A percentile compares a stretch with the other conserved stretches of the same genome.
These are phyloP conservation scores for Leccinum arenicola DNA, from an alignment of 768 basidiomycete genomes.

Conservation along the genomic window DNA sequence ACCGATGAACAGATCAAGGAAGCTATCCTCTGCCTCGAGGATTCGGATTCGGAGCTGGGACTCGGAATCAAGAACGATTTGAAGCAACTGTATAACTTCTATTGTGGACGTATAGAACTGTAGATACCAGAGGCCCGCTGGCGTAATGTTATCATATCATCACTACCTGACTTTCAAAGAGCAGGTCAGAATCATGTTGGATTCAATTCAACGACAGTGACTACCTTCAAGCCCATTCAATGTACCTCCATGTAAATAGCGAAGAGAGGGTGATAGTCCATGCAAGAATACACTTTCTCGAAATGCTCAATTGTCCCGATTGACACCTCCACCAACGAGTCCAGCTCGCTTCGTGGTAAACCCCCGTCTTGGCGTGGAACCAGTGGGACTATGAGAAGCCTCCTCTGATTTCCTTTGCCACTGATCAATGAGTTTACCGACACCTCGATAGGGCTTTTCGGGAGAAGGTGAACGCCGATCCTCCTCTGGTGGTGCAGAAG, in stretches of 20 bases:
- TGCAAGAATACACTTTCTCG: not conserved
- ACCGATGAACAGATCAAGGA: too few relatives aligned
- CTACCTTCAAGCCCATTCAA: not conserved
- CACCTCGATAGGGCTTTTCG: slow-evolving; percentile 78
- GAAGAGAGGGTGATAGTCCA: not conserved
- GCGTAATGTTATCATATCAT: too few relatives aligned
- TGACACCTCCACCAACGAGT: slow-evolving; percentile 22
- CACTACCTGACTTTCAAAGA: too few relatives aligned
- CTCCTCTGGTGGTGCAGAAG: slow-evolving; percentile 18
- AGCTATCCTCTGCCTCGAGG: too few relatives aligned
- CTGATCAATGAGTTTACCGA: slow-evolving; percentile 45
- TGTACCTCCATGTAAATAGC: not conserved
- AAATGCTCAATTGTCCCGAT: slow-evolving; percentile 15
- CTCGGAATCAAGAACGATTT: too few relatives aligned
- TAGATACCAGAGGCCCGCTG: too few relatives aligned
- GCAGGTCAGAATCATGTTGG: too few relatives aligned
- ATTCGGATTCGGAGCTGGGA: too few relatives aligned
- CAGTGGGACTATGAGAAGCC: slow-evolving; percentile 31
- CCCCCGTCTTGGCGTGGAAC: slow-evolving; percentile 37
- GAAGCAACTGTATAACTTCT: too few relatives aligned
- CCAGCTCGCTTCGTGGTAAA: slow-evolving; percentile 40
- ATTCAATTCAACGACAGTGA: too few relatives aligned
- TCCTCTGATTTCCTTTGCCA: too few relatives aligned
- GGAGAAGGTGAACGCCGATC: slow-evolving; percentile 57
- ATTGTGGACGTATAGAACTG: too few relatives aligned